Conservation (phyloP, 2,329 filamentous ascomycete species). For the Exophiala lecanii-corni region DNA sequence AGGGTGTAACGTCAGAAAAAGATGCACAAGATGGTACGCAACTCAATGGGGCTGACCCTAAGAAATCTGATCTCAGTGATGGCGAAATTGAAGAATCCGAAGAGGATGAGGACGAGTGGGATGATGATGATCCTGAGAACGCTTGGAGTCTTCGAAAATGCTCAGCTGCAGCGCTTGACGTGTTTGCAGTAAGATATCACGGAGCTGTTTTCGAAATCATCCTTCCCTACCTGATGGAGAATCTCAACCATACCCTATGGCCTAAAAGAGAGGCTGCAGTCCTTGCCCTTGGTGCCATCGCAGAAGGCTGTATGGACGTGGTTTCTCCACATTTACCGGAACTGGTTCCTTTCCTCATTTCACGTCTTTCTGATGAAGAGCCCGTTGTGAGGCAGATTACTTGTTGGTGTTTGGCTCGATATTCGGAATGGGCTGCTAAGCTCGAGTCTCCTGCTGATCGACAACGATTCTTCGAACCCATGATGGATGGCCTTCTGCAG, state of each 20-base stretch:
- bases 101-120: slow-evolving; percentile 65
- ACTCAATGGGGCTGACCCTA: slow-evolving; percentile 51
- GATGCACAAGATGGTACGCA: slow-evolving; percentile 35
- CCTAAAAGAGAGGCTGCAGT: slow-evolving; percentile 90
- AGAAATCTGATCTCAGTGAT: slow-evolving; percentile 72
- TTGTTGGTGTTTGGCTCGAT: slow-evolving; percentile 93
- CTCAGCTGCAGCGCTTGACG: slow-evolving; percentile 89
- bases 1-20: slow-evolving; percentile 40
- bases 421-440: slow-evolving; percentile 85
- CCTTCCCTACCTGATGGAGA: slow-evolving; percentile 84
- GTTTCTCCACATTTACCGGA: slow-evolving; percentile 88
- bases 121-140: slow-evolving; percentile 73
- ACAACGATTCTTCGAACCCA: slow-evolving; percentile 79
- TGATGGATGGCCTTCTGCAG: slow-evolving; percentile 92
- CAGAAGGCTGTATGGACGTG: slow-evolving; percentile 86
- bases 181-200: slow-evolving; percentile 87
- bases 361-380: slow-evolving; percentile 75
- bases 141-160: slow-evolving; percentile 95
- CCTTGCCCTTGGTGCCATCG: slow-evolving; percentile 86
- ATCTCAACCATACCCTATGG: slow-evolving; percentile 85
- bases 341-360: slow-evolving; percentile 83
- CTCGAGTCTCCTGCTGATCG: slow-evolving; percentile 64
- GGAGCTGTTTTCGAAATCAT: slow-evolving; percentile 85
- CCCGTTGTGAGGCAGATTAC: slow-evolving; percentile 94
- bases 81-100: slow-evolving; percentile 76